Evolutionary conservation across 805 yeast genomes (phyloP).

Genomic region (Kazachstania taianensis): DNA sequence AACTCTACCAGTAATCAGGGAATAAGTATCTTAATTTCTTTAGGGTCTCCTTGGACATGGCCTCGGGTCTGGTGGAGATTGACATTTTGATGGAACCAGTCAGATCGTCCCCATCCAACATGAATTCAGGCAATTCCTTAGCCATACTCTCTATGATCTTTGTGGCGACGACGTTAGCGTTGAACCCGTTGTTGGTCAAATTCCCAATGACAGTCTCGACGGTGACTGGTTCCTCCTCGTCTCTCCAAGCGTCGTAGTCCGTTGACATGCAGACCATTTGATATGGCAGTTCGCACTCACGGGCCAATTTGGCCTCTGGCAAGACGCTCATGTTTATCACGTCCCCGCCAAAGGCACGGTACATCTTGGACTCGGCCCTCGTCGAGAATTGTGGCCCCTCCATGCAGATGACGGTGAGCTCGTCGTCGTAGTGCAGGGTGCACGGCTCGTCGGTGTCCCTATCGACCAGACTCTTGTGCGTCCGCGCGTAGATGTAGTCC

Average conservation of each 20-base stretch:
- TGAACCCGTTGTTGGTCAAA: slow-evolving; percentile 73
- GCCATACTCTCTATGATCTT: slow-evolving; percentile 59
- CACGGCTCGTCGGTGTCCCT: slow-evolving; percentile 41
- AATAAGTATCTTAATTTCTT: slow-evolving; percentile 77
- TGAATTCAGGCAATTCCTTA: slow-evolving; percentile 41
- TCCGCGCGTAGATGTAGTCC: slow-evolving; percentile 50
- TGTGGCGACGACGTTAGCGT: slow-evolving; percentile 72
- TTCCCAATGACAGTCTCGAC: slow-evolving; percentile 95
- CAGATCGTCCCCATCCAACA: slow-evolving; percentile 60
- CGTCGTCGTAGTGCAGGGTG: slow-evolving; percentile 65
- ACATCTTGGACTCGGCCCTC: slow-evolving; percentile 87
- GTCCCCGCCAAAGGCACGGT: slow-evolving; percentile 81
- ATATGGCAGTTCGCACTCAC: slow-evolving; percentile 93
- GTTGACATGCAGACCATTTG: slow-evolving; percentile 99
- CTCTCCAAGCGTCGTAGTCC: slow-evolving; percentile 98
- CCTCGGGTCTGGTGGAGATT: slow-evolving; percentile 67
- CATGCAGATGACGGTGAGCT: slow-evolving; percentile 86
- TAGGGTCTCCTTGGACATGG: slow-evolving; percentile 60
- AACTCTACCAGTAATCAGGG: slow-evolving; percentile 84
- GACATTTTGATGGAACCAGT: slow-evolving; percentile 69
- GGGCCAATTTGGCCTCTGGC: slow-evolving; percentile 95
- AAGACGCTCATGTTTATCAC: slow-evolving; percentile 94
- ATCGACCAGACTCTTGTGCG: slow-evolving; percentile 41
- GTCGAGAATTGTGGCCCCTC: slow-evolving; percentile 98
- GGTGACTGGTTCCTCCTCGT: slow-evolving; percentile 88